Evolutionary conservation across 306 rosid species (phyloP).

Genomic region (Cucumis sativus): Cucumber_9930_V3 NC_026659.2:9961001-9961500

Average conservation of each 20-base stretch:
- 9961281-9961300: not conserved
- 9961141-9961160: not conserved
- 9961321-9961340: not conserved
- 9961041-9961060: not conserved
- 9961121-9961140: not conserved
- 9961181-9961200: not conserved
- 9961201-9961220: not conserved
- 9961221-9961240: not conserved
- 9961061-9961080: not conserved
- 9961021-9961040: not conserved
- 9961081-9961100: not conserved
- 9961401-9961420: not conserved
- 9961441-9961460: not conserved
- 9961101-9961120: not conserved
- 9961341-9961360: not conserved
- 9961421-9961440: not conserved
- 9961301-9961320: not conserved
- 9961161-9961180: not conserved
- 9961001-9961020: not conserved
- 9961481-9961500: too few species aligned
- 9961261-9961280: not conserved
- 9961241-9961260: not conserved
- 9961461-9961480: too few species aligned
- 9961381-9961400: slow-evolving; percentile 9
- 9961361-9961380: slow-evolving; percentile 12